Evolutionary conservation across 2,329 filamentous ascomycete genomes (phyloP).

Genomic region (Diaporthe sp.): DNA sequence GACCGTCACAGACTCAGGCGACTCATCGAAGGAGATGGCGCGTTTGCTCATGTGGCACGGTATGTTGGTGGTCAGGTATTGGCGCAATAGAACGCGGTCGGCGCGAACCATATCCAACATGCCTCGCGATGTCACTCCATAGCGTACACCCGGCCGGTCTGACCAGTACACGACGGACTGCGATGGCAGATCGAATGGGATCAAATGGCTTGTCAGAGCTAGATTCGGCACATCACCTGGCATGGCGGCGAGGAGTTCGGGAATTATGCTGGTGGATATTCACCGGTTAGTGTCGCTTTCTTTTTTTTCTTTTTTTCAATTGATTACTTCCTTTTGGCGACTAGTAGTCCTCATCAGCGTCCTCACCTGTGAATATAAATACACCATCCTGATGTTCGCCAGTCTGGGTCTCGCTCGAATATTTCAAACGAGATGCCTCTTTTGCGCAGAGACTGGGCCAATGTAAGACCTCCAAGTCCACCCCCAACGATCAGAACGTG

Average conservation of each 20-base stretch:
- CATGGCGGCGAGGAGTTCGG: neutral
- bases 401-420: constrained; percentile 27
- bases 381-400: constrained; percentile 14
- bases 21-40: neutral
- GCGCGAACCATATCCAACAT: neutral
- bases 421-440: constrained; percentile 32
- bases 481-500: constrained; percentile 43
- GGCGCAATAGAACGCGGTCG: neutral
- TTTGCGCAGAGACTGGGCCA: constrained; percentile 44
- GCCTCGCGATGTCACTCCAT: neutral
- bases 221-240: neutral
- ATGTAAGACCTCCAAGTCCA: constrained; percentile 44
- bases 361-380: neutral
- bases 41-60: constrained; percentile 3
- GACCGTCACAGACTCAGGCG: neutral
- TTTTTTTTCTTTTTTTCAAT: too few species aligned
- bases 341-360: fast-evolving
- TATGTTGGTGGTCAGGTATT: neutral
- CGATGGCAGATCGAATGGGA: neutral
- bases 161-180: neutral
- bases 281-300: neutral
- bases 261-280: neutral
- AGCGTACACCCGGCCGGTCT: neutral
- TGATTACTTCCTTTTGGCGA: neutral
- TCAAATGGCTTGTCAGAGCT: neutral